These are phyloP conservation scores for Neonectria magnoliae DNA, from an alignment of 2,329 filamentous ascomycete genomes.

Conservation along the genomic window DNA sequence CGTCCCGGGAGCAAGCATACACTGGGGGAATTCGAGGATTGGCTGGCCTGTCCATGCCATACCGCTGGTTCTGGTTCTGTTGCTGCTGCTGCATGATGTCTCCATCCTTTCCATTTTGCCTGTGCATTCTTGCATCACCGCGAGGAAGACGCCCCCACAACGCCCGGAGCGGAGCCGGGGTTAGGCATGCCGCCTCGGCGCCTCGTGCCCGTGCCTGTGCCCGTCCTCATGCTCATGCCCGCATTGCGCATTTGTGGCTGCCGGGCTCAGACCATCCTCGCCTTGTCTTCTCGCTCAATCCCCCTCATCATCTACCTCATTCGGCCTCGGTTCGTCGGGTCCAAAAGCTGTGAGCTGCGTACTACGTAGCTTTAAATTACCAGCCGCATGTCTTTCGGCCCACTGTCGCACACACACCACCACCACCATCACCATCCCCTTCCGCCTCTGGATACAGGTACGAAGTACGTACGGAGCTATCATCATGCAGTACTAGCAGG, in stretches of 20 bases:
- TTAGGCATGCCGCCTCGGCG: background rate
- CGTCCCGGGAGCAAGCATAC: background rate
- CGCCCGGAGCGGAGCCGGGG: conserved; percentile 24
- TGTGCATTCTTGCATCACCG: conserved; percentile 20
- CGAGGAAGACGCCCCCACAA: conserved; percentile 7
- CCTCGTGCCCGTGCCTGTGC: background rate
- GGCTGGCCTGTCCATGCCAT: conserved; percentile 6
- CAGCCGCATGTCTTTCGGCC: background rate
- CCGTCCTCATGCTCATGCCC: background rate
- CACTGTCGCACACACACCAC: background rate
- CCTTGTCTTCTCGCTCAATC: conserved; percentile 7
- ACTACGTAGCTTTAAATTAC: background rate
- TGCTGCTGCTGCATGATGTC: conserved; percentile 12
- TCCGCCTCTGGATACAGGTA: background rate
- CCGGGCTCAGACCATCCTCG: conserved; percentile 11
- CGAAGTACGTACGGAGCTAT: background rate
- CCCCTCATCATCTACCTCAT: background rate
- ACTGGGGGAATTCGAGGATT: background rate
- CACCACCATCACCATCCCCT: background rate
- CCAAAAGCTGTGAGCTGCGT: conserved; percentile 1
- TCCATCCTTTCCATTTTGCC: conserved; percentile 16
- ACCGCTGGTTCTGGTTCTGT: background rate
- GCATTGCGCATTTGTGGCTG: background rate
- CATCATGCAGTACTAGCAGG: background rate
- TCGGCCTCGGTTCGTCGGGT: conserved; percentile 16